phyloP scores from a whole-genome alignment of 805 yeast species.

The Starmerella lactis-condensi region DNA sequence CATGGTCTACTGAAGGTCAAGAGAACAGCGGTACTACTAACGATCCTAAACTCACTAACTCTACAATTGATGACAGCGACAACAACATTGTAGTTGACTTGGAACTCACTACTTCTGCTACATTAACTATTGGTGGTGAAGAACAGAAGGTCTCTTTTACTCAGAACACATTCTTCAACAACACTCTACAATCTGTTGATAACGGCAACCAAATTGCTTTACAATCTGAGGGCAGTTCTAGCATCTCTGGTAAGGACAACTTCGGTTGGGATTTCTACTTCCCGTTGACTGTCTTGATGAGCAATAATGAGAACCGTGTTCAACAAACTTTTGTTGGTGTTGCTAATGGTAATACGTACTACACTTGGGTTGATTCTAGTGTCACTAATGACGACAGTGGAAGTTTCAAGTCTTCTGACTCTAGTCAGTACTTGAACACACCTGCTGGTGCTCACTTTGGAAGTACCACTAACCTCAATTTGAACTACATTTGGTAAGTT shows the following conservation, averaged over 20 bases:
- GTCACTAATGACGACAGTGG: slow-evolving; percentile 7
- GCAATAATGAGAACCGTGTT: slow-evolving; percentile 5
- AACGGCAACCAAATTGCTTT: slow-evolving; percentile 9
- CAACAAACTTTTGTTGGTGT: slow-evolving; percentile 11
- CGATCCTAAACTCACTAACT: slow-evolving; percentile 3
- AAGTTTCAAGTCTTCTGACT: slow-evolving; percentile 1
- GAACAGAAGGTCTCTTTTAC: slow-evolving; percentile 10
- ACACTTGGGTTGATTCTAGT: slow-evolving; percentile 14
- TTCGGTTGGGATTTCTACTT: slow-evolving; percentile 5
- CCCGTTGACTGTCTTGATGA: slow-evolving; percentile 9
- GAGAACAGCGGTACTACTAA: slow-evolving; percentile 9
- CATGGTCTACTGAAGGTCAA: slow-evolving; percentile 18
- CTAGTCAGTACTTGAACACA: slow-evolving; percentile 7
- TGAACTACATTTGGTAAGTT: slow-evolving; percentile 9
- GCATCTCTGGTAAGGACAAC: slow-evolving; percentile 7
- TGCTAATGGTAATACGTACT: slow-evolving; percentile 3
- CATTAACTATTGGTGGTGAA: slow-evolving; percentile 12
- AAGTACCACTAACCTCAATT: slow-evolving; percentile 6
- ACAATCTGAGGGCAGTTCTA: slow-evolving; percentile 8
- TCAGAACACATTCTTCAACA: slow-evolving; percentile 11
- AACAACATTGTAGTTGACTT: slow-evolving; percentile 4
- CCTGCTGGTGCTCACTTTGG: slow-evolving; percentile 13
- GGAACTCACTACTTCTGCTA: slow-evolving; percentile 8
- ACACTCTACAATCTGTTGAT: slow-evolving; percentile 3
- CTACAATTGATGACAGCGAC: background rate